phyloP scores from a whole-genome alignment of 2,329 filamentous ascomycete species.

The Colletotrichum sp. region DNA sequence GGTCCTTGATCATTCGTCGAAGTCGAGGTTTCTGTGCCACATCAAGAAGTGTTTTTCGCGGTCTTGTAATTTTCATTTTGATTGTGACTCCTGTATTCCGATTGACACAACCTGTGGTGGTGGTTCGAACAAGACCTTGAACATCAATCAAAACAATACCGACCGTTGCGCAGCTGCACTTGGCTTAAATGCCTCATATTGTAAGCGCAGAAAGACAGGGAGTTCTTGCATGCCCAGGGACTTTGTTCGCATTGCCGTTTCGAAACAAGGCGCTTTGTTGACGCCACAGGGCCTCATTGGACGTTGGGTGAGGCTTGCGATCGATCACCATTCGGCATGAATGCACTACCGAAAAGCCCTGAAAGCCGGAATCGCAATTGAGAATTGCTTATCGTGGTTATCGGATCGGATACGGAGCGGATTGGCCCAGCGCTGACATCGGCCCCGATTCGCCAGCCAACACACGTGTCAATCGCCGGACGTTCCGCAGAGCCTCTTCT shows the following conservation, averaged over 20 bases:
- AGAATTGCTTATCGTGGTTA: neutral
- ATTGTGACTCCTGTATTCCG: accelerated
- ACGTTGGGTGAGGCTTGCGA: neutral
- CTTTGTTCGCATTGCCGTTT: neutral
- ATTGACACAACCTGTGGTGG: neutral
- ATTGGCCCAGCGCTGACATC: neutral
- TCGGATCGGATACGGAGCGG: neutral
- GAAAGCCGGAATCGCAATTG: neutral
- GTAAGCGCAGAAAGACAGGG: accelerated
- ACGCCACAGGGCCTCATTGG: neutral
- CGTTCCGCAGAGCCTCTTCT: neutral
- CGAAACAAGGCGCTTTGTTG: neutral
- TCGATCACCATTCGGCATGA: neutral
- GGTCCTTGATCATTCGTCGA: neutral
- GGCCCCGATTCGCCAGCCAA: neutral
- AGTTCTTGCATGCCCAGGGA: neutral
- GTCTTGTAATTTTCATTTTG: accelerated
- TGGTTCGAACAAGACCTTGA: neutral
- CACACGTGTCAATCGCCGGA: neutral
- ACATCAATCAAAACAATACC: neutral
- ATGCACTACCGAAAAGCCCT: neutral
- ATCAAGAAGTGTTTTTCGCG: accelerated
- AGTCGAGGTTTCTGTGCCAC: neutral
- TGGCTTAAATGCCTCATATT: neutral
- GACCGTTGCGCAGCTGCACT: neutral